phyloP scores from a whole-genome alignment of 208 protist genomes.

The Trypanosoma cruzi region DNA sequence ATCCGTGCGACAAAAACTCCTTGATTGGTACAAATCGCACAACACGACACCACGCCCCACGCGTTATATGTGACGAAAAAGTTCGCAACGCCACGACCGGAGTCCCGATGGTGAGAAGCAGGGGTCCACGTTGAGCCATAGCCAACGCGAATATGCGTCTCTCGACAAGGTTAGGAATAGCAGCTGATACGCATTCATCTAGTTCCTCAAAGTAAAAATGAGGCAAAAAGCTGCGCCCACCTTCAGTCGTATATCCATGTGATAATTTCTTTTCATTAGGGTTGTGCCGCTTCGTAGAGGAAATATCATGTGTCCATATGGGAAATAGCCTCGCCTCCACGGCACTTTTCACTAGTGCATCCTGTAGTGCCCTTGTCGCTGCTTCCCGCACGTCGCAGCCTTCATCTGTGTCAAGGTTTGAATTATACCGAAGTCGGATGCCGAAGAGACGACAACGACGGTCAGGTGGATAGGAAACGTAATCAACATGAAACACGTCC shows the following conservation, averaged over 20 bases:
- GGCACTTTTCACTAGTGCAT: slow-evolving; percentile 28
- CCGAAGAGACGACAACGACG: slow-evolving; percentile 47
- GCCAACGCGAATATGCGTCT: slow-evolving; percentile 51
- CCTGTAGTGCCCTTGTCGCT: slow-evolving; percentile 6
- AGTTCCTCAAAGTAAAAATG: slow-evolving; percentile 23
- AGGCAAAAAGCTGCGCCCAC: neutral
- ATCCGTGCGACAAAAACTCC: neutral
- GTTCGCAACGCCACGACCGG: slow-evolving; percentile 31
- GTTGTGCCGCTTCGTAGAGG: neutral
- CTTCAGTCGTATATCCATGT: neutral
- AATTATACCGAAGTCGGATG: slow-evolving; percentile 19
- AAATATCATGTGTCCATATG: slow-evolving; percentile 43
- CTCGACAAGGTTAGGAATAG: slow-evolving; percentile 37
- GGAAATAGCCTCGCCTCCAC: slow-evolving; percentile 45
- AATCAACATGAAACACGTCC: slow-evolving; percentile 62
- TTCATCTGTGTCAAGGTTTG: neutral
- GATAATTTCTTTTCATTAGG: neutral
- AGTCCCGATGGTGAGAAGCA: slow-evolving; percentile 37
- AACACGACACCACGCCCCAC: slow-evolving; percentile 22
- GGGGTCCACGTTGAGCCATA: slow-evolving; percentile 34
- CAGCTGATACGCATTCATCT: slow-evolving; percentile 21
- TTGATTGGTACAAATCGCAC: slow-evolving; percentile 22
- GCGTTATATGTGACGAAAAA: slow-evolving; percentile 15
- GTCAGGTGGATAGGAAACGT: slow-evolving; percentile 30
- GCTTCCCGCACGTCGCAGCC: neutral